Base-by-base conservation (phyloP, 768 basidiomycete species). In the Tylopilus sp. region DNA sequence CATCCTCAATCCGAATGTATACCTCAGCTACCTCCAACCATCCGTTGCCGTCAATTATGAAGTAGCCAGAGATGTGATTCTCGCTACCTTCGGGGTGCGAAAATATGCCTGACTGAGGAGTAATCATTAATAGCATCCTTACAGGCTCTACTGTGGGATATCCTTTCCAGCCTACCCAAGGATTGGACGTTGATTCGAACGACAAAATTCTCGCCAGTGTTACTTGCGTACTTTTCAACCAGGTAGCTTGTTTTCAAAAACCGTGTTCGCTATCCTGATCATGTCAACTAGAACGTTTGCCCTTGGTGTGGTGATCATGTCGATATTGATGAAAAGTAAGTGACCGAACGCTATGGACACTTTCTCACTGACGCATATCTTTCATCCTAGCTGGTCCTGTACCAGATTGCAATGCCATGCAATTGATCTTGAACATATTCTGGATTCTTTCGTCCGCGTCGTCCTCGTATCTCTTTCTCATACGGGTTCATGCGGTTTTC, bases 401-500 rank as follows among this genome's bases (percentile, higher is more conserved):
- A 24, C 34, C 45, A 21, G 22, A 58, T 13, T 71, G 70, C 28
- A 42, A 50, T 2, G 43, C 52, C 44, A 33, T 66, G 22, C 45
- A 53, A 54, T 44, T 63, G 19, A 55, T 59, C 29, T 19, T 63
- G 33, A 45, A 41, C 42, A 19, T 51, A 43, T 51, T 57, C 53
- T 59, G 56, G 56, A 28, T 66, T n/a, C 30, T 64, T n/a, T 50
- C 66, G 34, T 54, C 58, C 7, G 54, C 66, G 6, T 59, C 63
- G 3, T 72, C 72, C 0, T 70, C 68, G 0, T 63, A 71, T 34
- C 68, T 75, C 43, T 73, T 76, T 55, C 70, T 74, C 58, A 64
- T 71, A 44, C 68, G 74, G 13, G 63, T 71, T n/a, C 66, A 71
- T 36, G 74, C 71, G 3, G 62, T 74, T 10, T 73, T 68, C 55